phyloP scores from a whole-genome alignment of 352 stramenopile species.

The Pythium sp. region DNA sequence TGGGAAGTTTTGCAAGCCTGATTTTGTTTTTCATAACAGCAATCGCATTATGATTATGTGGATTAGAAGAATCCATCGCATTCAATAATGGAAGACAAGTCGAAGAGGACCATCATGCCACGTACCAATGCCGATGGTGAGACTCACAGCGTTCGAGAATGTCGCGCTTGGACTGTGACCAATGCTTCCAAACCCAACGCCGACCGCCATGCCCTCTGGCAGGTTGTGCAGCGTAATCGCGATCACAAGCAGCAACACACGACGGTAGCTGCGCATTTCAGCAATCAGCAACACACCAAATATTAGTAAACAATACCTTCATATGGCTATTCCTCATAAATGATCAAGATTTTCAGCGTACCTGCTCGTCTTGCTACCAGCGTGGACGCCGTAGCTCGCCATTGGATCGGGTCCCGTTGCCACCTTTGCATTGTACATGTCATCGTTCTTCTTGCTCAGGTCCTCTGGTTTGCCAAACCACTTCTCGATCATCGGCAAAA shows the following conservation, averaged over 20 bases:
- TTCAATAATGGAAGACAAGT: too few relatives aligned
- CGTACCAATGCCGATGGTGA: slow-evolving; percentile 82
- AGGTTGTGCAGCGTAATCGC: slow-evolving; percentile 91
- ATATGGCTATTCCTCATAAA: not conserved
- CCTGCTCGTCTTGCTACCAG: slow-evolving; percentile 12
- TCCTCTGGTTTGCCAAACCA: slow-evolving; percentile 36
- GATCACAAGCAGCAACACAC: slow-evolving; percentile 85
- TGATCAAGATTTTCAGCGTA: not conserved
- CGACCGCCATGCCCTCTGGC: slow-evolving; percentile 87
- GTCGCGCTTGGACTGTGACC: slow-evolving; percentile 65
- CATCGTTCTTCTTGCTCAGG: slow-evolving; percentile 53
- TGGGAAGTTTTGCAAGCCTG: slow-evolving; percentile 88
- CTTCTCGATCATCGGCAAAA: slow-evolving; percentile 61
- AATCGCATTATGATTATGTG: not conserved
- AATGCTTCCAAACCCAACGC: slow-evolving; percentile 87
- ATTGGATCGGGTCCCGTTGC: slow-evolving; percentile 23
- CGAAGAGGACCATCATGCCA: not conserved
- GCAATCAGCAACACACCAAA: not conserved
- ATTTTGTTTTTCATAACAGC: not conserved
- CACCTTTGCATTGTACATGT: slow-evolving; percentile 22
- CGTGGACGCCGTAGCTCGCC: slow-evolving; percentile 28
- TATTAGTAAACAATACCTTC: not conserved
- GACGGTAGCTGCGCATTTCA: slow-evolving; percentile 48
- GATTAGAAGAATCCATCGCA: too few relatives aligned
- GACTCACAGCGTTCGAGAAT: slow-evolving; percentile 80